Evolutionary conservation across 2,329 filamentous ascomycete genomes (phyloP).

Genomic region (Fusarium floridanum): DNA sequence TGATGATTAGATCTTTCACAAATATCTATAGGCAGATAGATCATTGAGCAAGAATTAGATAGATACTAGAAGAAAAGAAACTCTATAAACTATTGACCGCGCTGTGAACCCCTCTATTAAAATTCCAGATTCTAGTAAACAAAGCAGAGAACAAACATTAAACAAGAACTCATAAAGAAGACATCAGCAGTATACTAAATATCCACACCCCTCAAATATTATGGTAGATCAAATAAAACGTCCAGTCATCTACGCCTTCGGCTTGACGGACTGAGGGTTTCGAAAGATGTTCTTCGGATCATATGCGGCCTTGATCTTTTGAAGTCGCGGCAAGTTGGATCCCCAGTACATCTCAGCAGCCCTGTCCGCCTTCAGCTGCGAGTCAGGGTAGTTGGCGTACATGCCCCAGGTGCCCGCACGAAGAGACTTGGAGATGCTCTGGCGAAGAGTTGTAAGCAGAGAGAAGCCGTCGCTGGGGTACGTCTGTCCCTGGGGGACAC

Average conservation of each 20-base stretch:
- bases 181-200: neutral
- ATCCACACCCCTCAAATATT: neutral
- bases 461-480: constrained; percentile 54
- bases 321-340: constrained; percentile 49
- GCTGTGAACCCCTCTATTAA: neutral
- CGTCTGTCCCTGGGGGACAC: constrained; percentile 37
- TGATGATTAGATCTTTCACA: neutral
- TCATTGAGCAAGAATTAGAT: neutral
- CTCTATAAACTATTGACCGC: neutral
- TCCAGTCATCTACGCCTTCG: constrained; percentile 12
- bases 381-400: constrained; percentile 59
- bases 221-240: neutral
- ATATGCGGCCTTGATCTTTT: constrained; percentile 52
- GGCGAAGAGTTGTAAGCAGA: constrained; percentile 51
- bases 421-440: constrained; percentile 49
- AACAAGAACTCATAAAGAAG: neutral
- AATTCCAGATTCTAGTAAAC: neutral
- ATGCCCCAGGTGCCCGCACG: constrained; percentile 51
- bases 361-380: constrained; percentile 49
- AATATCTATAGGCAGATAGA: neutral
- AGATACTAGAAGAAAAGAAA: neutral
- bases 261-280: constrained; percentile 52
- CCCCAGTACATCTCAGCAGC: constrained; percentile 57
- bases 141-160: neutral
- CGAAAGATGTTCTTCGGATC: constrained; percentile 56